Conservation (phyloP, 2,329 filamentous ascomycete species). For the Malbranchea zuffiana region DNA sequence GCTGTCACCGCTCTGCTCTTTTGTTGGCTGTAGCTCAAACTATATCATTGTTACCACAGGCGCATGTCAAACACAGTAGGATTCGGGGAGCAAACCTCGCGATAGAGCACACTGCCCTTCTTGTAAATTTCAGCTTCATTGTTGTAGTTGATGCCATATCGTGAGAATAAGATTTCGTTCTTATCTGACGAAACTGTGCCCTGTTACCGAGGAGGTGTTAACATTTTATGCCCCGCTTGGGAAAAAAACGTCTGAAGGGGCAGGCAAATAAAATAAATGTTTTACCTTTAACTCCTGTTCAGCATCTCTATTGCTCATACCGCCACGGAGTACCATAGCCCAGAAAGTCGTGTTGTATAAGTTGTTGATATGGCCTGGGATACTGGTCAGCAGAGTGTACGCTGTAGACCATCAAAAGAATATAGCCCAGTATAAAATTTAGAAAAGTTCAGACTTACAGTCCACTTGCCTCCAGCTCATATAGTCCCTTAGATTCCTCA, state of each 20-base stretch:
- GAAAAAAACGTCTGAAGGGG: constrained; percentile 3
- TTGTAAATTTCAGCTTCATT: constrained; percentile 86
- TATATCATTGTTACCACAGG: constrained; percentile 26
- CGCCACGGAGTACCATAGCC: constrained; percentile 69
- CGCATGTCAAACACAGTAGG: background rate
- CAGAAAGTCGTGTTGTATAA: constrained; percentile 97
- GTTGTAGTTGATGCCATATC: constrained; percentile 93
- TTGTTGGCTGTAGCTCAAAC: constrained; percentile 60
- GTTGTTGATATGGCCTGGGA: constrained; percentile 85
- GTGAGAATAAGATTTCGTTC: constrained; percentile 86
- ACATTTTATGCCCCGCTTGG: background rate
- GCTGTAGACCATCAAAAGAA: background rate
- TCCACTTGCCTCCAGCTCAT: constrained; percentile 96
- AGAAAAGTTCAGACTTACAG: constrained; percentile 48
- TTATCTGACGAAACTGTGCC: constrained; percentile 80
- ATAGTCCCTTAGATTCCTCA: constrained; percentile 79
- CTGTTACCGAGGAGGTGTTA: constrained; percentile 33
- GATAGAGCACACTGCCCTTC: constrained; percentile 83
- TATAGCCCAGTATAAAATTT: background rate
- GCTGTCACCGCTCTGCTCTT: constrained; percentile 9
- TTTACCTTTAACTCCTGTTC: constrained; percentile 64
- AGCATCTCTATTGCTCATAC: constrained; percentile 64
- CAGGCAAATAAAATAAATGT: background rate
- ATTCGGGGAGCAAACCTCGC: constrained; percentile 49
- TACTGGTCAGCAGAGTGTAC: too few relatives aligned